Conservation (phyloP, 208 protist species). For the Trichomonas gallinae region DNA sequence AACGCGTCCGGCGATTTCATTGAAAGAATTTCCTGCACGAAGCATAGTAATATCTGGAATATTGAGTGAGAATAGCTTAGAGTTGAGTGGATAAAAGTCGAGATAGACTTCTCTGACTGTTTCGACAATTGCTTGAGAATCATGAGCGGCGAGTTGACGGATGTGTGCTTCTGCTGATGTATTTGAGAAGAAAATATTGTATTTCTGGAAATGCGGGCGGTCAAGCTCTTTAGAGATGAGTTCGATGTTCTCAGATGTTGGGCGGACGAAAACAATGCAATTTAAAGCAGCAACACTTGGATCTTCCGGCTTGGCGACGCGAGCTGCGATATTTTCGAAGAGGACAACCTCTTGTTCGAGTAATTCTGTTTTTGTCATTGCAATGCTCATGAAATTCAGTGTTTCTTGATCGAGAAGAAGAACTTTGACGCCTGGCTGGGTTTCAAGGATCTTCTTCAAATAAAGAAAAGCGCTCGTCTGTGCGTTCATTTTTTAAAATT, state of each 20-base stretch:
- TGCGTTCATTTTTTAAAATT: background rate
- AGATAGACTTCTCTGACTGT: background rate
- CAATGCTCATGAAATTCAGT: background rate
- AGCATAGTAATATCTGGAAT: background rate
- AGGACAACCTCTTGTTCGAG: background rate
- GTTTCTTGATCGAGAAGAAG: background rate
- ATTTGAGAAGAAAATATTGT: background rate
- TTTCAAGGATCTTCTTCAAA: background rate
- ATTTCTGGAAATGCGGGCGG: background rate
- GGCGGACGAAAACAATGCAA: background rate
- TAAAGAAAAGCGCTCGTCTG: background rate
- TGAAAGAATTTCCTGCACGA: background rate
- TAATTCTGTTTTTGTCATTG: conserved; percentile 23
- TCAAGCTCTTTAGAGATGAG: background rate
- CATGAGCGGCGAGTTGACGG: background rate
- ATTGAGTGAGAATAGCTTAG: background rate
- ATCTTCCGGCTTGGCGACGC: background rate
- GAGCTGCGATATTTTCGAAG: background rate
- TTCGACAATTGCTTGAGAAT: background rate
- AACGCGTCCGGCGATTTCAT: background rate
- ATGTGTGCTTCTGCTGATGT: background rate
- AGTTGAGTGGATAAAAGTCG: background rate
- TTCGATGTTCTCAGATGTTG: background rate
- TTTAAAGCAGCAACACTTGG: background rate
- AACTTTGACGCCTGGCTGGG: background rate